phyloP scores from a whole-genome alignment of 2,329 filamentous ascomycete genomes.

The Colletotrichum sp. region DNA sequence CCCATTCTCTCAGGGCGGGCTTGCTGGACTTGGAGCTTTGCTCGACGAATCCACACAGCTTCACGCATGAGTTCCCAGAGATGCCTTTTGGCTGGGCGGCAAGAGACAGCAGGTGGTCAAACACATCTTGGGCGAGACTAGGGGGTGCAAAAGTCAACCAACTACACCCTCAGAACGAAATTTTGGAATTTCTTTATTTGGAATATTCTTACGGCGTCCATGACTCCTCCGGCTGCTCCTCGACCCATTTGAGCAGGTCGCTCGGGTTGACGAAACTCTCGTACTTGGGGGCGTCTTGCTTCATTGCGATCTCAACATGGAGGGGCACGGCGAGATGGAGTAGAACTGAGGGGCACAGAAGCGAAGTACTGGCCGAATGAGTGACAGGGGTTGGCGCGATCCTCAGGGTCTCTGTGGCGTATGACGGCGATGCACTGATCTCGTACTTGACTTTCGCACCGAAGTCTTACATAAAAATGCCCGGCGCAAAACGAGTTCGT shows the following conservation, averaged over 20 bases:
- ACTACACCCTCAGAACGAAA: not conserved
- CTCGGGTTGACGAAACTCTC: constrained; percentile 37
- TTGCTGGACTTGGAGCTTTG: constrained; percentile 58
- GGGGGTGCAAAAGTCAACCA: not conserved
- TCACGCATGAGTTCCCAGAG: constrained; percentile 63
- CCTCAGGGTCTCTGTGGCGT: not conserved
- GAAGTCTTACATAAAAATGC: constrained; percentile 1
- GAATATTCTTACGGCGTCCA: constrained; percentile 40
- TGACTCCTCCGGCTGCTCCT: constrained; percentile 37
- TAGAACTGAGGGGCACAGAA: constrained; percentile 15
- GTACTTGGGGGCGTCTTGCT: constrained; percentile 17
- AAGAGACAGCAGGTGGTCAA: constrained; percentile 51
- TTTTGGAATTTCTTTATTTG: constrained; percentile 11
- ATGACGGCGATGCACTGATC: not conserved
- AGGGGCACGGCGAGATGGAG: constrained; percentile 8
- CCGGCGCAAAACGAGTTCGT: not conserved
- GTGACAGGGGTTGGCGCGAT: not conserved
- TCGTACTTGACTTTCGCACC: not conserved
- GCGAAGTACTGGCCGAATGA: not conserved
- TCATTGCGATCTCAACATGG: constrained; percentile 18
- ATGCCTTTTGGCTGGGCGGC: constrained; percentile 59
- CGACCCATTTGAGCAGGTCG: constrained; percentile 47
- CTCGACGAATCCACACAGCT: constrained; percentile 67
- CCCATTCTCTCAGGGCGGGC: constrained; percentile 48
- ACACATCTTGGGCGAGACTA: constrained; percentile 45